Percentiles rank a stretch among this genome's conserved stretches.
These are phyloP conservation scores for Venturia asperata DNA, from an alignment of 2,329 filamentous ascomycete genomes.

Conservation along the genomic window DNA sequence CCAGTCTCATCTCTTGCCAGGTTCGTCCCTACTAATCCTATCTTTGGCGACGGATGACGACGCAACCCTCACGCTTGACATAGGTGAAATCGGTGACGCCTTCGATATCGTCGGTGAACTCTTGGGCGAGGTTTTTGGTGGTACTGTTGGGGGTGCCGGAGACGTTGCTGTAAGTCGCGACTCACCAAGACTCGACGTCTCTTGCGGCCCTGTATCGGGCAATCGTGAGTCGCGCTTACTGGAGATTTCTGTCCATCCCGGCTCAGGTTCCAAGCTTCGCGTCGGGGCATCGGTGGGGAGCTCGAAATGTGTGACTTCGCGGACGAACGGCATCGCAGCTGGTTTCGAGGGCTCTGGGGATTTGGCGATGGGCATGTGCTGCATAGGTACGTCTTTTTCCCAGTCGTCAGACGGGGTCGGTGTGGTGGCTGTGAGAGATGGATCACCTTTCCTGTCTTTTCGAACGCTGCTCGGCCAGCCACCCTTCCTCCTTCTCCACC, in stretches of 20 bases:
- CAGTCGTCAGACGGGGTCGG: neutral
- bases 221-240: neutral
- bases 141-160: neutral
- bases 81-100: neutral
- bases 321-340: neutral
- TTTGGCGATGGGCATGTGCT: neutral
- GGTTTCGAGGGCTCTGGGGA: neutral
- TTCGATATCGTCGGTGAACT: too few species aligned
- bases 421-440: neutral
- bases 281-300: neutral
- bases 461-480: neutral
- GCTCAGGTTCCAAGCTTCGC: neutral
- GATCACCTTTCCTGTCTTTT: neutral
- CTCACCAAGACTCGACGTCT: neutral
- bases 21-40: neutral
- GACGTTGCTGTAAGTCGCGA: neutral
- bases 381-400: constrained; percentile 4
- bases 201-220: neutral
- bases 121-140: neutral
- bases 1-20: neutral
- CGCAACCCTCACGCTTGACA: neutral
- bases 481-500: constrained; percentile 4
- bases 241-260: neutral
- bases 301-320: constrained; percentile 8
- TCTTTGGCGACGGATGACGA: neutral